phyloP scores from a whole-genome alignment of 257 asterid genomes.

The Penstemon barbatus region DNA sequence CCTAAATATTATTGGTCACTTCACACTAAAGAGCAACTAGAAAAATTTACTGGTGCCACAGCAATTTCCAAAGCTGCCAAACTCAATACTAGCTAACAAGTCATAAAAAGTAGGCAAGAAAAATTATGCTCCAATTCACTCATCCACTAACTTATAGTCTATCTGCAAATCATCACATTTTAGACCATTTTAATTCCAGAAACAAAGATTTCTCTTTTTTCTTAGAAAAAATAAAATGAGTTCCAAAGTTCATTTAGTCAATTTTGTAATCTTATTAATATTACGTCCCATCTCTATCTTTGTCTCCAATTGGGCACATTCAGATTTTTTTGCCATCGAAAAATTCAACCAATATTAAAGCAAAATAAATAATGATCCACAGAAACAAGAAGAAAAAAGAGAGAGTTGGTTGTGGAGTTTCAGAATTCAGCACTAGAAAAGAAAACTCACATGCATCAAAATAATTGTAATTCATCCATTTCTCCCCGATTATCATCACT shows the following conservation, averaged over 20 bases:
- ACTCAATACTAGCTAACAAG: conserved; percentile 31
- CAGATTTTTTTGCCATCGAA: neutral
- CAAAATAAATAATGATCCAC: conserved; percentile 34
- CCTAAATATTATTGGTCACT: too few relatives aligned
- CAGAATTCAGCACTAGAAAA: conserved; percentile 47
- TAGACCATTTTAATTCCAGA: conserved; percentile 29
- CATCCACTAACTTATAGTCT: conserved; percentile 48
- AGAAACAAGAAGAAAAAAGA: conserved; percentile 29
- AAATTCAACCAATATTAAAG: conserved; percentile 37
- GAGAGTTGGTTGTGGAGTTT: conserved; percentile 51
- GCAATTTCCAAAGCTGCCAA: conserved; percentile 43
- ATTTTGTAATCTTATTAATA: conserved; percentile 49
- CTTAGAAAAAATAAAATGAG: conserved; percentile 19
- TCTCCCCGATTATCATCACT: conserved; percentile 31
- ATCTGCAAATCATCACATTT: conserved; percentile 56
- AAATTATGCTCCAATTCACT: conserved; percentile 41
- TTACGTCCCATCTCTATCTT: conserved; percentile 58
- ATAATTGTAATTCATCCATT: conserved; percentile 24
- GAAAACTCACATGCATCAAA: conserved; percentile 51
- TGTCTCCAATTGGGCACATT: conserved; percentile 31
- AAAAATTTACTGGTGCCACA: conserved; percentile 28
- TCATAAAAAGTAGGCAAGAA: conserved; percentile 46
- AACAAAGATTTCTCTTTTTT: conserved; percentile 13
- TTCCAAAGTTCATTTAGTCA: conserved; percentile 23
- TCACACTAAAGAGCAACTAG: too few relatives aligned